Evolutionary conservation across 768 basidiomycete genomes (phyloP), one percentile per base, ranked within the genome.

Genomic region (Serendipita vermifera): DNA sequence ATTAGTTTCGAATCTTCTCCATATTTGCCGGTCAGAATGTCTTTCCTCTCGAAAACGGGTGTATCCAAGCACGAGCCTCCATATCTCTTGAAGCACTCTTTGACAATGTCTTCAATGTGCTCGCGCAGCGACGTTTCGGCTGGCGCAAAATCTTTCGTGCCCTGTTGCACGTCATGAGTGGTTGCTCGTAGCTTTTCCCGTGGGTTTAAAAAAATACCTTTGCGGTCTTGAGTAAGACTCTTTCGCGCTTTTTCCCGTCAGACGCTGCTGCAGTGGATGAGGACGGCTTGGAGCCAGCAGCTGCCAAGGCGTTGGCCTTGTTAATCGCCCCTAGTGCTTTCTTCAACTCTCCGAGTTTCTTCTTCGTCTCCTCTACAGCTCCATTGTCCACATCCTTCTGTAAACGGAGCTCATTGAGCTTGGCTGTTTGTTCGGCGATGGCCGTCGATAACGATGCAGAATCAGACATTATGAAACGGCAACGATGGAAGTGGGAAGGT

Each of bases 1-100:
- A 99, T 98, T 62, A 98, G 81, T 68, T 98, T 99, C 35, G 82
- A 78, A 66, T 98, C 96, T 69, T 99, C 96, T 54, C 96, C 96
- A 62, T 98, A 96, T 70, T 99, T 99, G 58, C 90, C 94, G 1
- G 92, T 80, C 38, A 98, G 71, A 57, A 99, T 83, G 66, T 99
- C 96, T 68, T 93, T 93, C 59, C 94, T 82, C 71, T 98, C 96
- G 63, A 99, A 98, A 4, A 98, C 93, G 55, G 96, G 96, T 2
- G 96, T 99, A 69, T 99, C 96, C 55, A 99, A 87, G 59, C 87
- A 90, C 55, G 80, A 77, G 5, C 84, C 96, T 11, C 96, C 96
- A 64, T 85, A 94, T 4, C 81, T 78, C 41, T 87, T 81, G 70
- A 98, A 99, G 57, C 82, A 81, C 2, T 85, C 81, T 66, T 87